These are phyloP conservation scores for Calonectria multiphialidica DNA, from an alignment of 2,329 filamentous ascomycete genomes.

Conservation along the genomic window DNA sequence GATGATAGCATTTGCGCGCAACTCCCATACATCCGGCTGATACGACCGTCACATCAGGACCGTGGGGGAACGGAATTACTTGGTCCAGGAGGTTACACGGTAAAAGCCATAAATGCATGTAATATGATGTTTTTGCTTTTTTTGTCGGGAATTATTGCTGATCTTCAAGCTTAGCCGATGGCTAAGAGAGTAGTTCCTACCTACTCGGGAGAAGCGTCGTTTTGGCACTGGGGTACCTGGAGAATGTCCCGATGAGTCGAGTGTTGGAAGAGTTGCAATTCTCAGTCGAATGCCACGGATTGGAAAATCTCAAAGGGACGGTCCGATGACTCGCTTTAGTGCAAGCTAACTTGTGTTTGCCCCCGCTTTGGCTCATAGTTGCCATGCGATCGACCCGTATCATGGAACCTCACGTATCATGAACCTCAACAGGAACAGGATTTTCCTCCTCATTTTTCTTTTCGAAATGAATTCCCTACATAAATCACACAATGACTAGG, in stretches of 20 bases:
- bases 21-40: not conserved
- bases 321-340: too few species aligned
- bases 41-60: not conserved
- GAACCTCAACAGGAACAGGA: not conserved
- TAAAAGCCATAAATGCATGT: not conserved
- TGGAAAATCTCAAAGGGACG: not conserved
- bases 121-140: not conserved
- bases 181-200: not conserved
- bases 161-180: not conserved
- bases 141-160: slow-evolving; percentile 2
- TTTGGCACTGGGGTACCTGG: not conserved
- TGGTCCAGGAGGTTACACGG: not conserved
- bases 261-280: not conserved
- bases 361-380: not conserved
- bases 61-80: not conserved
- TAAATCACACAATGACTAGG: not conserved
- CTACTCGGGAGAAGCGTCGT: slow-evolving; percentile 1
- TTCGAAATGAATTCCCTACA: not conserved
- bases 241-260: not conserved
- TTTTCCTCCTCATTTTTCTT: not conserved
- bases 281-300: not conserved
- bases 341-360: too few species aligned
- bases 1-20: not conserved
- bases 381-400: not conserved
- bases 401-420: not conserved